phyloP scores from a whole-genome alignment of 169 alveolate species.

The Plasmodium inui region DNA sequence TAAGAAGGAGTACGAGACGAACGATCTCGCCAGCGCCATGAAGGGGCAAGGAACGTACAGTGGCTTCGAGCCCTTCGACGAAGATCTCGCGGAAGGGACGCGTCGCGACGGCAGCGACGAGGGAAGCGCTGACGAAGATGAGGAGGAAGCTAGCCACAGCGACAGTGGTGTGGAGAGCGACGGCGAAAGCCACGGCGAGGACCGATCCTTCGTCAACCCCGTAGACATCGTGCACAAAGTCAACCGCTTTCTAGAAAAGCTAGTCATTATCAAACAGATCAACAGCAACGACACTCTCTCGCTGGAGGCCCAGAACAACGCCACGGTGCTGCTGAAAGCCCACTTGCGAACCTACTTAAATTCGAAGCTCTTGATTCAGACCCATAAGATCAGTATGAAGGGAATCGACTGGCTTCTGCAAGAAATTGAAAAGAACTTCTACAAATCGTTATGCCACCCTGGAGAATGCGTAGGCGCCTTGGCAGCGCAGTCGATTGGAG shows the following conservation, averaged over 20 bases:
- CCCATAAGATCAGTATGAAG: slow-evolving; percentile 94
- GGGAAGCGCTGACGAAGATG: slow-evolving; percentile 24
- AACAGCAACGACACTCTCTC: slow-evolving; percentile 85
- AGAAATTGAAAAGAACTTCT: slow-evolving; percentile 96
- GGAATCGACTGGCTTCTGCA: slow-evolving; percentile 98
- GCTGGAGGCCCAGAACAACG: slow-evolving; percentile 94
- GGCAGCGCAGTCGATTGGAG: slow-evolving; percentile 99
- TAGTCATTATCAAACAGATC: slow-evolving; percentile 84
- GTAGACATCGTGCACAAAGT: slow-evolving; percentile 87
- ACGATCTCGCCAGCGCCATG: slow-evolving; percentile 38
- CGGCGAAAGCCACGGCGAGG: slow-evolving; percentile 23
- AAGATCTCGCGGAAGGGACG: background rate
- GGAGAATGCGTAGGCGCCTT: slow-evolving; percentile 99
- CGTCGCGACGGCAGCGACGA: slow-evolving; percentile 39
- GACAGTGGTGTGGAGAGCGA: background rate
- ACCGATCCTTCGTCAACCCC: slow-evolving; percentile 82
- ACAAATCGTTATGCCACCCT: slow-evolving; percentile 96
- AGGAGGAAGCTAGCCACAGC: background rate
- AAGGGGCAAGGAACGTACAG: slow-evolving; percentile 14
- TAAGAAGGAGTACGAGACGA: slow-evolving; percentile 47
- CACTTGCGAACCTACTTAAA: slow-evolving; percentile 94
- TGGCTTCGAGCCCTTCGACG: slow-evolving; percentile 22
- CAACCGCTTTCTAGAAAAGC: slow-evolving; percentile 82
- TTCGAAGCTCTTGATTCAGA: slow-evolving; percentile 93
- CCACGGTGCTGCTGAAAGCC: slow-evolving; percentile 93